Conservation (phyloP, 2,329 filamentous ascomycete species). For the Orbilia brochopaga region DNA sequence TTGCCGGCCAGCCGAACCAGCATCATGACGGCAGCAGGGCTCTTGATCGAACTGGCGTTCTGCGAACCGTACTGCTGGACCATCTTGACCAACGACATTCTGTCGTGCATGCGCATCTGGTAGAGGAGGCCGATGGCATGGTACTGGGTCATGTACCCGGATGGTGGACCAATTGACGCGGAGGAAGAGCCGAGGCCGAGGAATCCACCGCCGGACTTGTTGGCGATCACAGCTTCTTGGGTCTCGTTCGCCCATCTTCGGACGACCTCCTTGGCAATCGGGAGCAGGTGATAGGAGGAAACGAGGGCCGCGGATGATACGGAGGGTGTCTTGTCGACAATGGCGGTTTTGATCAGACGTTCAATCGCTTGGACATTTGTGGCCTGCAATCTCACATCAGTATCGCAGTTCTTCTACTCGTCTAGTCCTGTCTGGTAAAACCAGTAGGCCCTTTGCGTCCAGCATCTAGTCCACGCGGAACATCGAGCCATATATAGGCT, state of each 20-base stretch:
- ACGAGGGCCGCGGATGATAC: constrained; percentile 95
- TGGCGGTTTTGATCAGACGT: constrained; percentile 97
- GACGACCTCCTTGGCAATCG: constrained; percentile 93
- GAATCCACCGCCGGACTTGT: constrained; percentile 83
- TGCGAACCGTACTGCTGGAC: constrained; percentile 88
- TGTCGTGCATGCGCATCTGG: constrained; percentile 95
- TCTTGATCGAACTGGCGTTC: constrained; percentile 88
- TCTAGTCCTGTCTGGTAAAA: too few species aligned
- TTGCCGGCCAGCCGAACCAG: constrained; percentile 90
- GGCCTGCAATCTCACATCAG: constrained; percentile 64
- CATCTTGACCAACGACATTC: constrained; percentile 99
- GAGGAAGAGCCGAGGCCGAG: constrained; percentile 87
- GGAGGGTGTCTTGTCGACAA: constrained; percentile 98
- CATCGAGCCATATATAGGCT: background rate
- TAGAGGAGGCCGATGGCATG: constrained; percentile 97
- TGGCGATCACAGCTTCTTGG: constrained; percentile 89
- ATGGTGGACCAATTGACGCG: constrained; percentile 77
- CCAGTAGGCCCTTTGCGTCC: too few species aligned
- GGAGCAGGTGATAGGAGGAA: constrained; percentile 95
- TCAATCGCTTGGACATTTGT: constrained; percentile 97
- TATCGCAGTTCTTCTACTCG: too few species aligned
- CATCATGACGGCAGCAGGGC: constrained; percentile 88
- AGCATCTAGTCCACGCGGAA: too few species aligned
- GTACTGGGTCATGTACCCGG: constrained; percentile 97
- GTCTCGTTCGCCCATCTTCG: constrained; percentile 98